These are phyloP conservation scores for Linderina pennispora DNA, from an alignment of 192 early-diverging fungal genomes.

Conservation along the genomic window DNA sequence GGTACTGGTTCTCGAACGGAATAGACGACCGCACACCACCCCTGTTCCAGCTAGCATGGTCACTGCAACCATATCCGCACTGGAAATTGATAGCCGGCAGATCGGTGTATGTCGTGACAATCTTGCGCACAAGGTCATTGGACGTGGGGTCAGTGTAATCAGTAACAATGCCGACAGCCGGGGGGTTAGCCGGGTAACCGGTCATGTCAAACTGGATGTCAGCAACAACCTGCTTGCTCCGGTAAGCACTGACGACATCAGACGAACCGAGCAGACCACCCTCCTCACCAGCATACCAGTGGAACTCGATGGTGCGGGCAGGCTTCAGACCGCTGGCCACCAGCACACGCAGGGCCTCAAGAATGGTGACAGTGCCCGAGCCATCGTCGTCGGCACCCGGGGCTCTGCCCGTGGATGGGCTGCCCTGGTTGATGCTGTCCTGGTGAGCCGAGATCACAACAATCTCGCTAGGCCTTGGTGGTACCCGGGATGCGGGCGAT, in stretches of 20 bases:
- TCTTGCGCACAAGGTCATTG: constrained; percentile 11
- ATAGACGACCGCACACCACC: constrained; percentile 75
- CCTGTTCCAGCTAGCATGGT: constrained; percentile 86
- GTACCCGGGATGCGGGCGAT: constrained; percentile 12
- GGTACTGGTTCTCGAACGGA: constrained; percentile 59
- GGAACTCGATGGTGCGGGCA: constrained; percentile 76
- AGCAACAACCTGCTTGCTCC: constrained; percentile 55
- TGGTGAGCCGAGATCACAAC: constrained; percentile 86
- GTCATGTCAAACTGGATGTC: constrained; percentile 92
- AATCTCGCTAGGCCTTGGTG: constrained; percentile 36
- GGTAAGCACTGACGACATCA: constrained; percentile 64
- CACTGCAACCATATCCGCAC: constrained; percentile 54
- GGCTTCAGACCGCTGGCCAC: constrained; percentile 58
- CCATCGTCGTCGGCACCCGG: constrained; percentile 85
- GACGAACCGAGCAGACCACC: constrained; percentile 84
- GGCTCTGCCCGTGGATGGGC: constrained; percentile 58
- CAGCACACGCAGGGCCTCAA: constrained; percentile 71
- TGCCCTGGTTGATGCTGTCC: constrained; percentile 73
- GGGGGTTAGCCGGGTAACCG: constrained; percentile 61
- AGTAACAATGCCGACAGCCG: constrained; percentile 67
- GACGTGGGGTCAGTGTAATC: constrained; percentile 64
- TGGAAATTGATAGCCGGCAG: constrained; percentile 8
- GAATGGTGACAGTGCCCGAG: constrained; percentile 73
- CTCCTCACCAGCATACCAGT: constrained; percentile 89
- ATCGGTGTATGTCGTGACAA: constrained; percentile 18